phyloP scores from a whole-genome alignment of 2,329 filamentous ascomycete species.

The Lasiodiplodia hormozganensis region DNA sequence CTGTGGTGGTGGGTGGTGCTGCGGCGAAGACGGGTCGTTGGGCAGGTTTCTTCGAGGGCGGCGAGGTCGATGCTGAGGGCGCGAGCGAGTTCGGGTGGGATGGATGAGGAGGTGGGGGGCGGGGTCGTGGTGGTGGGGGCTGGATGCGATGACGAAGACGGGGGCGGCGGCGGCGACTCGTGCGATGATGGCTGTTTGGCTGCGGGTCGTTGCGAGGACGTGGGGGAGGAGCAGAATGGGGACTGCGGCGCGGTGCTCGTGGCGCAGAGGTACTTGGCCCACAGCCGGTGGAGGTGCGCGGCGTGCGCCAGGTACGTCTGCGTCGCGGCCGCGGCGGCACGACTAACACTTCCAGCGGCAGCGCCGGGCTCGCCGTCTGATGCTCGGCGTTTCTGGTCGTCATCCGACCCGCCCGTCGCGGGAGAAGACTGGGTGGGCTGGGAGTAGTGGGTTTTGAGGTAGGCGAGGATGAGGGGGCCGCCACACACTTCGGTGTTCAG shows the following conservation, averaged over 20 bases:
- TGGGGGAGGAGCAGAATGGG: conserved; percentile 34
- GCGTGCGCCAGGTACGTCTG: conserved; percentile 8
- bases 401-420: neutral
- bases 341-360: neutral
- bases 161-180: no score
- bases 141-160: neutral
- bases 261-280: conserved; percentile 28
- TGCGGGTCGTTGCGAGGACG: conserved; percentile 3
- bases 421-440: neutral
- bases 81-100: conserved; percentile 27
- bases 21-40: neutral
- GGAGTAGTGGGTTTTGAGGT: conserved; percentile 43
- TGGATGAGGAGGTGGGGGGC: neutral
- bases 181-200: no score
- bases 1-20: neutral
- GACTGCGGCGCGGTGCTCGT: conserved; percentile 33
- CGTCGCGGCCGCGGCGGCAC: conserved; percentile 2
- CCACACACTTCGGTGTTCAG: conserved; percentile 42
- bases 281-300: neutral
- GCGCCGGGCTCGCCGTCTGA: conserved; percentile 33
- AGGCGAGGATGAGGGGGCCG: conserved; percentile 40
- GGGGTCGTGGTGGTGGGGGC: neutral
- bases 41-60: conserved; percentile 35
- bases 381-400: conserved; percentile 13
- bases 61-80: conserved; percentile 34